Conservation (phyloP, 164 flowering plant genomes). For the Dillenia suffruticosa region DNA sequence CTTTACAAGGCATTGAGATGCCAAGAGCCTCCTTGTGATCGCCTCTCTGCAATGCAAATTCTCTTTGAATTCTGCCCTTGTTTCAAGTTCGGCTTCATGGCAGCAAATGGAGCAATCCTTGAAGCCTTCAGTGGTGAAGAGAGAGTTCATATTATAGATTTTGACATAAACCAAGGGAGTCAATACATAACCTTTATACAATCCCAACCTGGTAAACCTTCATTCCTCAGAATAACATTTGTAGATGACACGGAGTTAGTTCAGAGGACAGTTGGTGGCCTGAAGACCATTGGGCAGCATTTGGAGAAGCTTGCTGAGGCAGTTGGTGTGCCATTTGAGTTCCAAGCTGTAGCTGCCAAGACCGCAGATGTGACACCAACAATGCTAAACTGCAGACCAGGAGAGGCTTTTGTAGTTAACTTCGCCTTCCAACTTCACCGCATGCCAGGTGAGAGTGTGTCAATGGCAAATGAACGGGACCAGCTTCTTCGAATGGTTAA, state of each 20-base stretch:
- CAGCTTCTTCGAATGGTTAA: conserved; percentile 24
- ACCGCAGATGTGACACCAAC: conserved; percentile 14
- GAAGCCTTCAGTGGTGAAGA: conserved; percentile 23
- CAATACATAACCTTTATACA: conserved; percentile 25
- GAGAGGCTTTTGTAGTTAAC: conserved; percentile 29
- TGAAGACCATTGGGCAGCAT: conserved; percentile 12
- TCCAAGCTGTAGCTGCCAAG: conserved; percentile 14
- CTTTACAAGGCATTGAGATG: conserved; percentile 31
- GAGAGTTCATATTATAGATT: conserved; percentile 21
- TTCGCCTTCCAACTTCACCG: conserved; percentile 28
- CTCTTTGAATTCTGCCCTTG: conserved; percentile 23
- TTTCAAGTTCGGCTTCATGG: conserved; percentile 24
- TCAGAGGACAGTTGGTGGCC: conserved; percentile 20
- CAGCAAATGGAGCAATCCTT: conserved; percentile 25
- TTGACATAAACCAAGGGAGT: conserved; percentile 22
- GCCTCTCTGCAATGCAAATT: conserved; percentile 23
- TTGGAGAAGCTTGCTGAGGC: conserved; percentile 15
- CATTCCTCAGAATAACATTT: conserved; percentile 24
- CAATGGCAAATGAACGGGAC: conserved; percentile 20
- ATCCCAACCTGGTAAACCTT: conserved; percentile 21
- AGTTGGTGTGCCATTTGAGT: conserved; percentile 22
- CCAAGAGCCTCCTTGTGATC: conserved; percentile 16
- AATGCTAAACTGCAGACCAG: conserved; percentile 17
- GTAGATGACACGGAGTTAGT: conserved; percentile 21
- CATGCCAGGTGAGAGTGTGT: conserved; percentile 28